A percentile compares a stretch with the other conserved stretches of the same genome.
Evolutionary conservation across 176 grass and related monocot species (phyloP).

Genomic region (Neostapfia colusana): DNA sequence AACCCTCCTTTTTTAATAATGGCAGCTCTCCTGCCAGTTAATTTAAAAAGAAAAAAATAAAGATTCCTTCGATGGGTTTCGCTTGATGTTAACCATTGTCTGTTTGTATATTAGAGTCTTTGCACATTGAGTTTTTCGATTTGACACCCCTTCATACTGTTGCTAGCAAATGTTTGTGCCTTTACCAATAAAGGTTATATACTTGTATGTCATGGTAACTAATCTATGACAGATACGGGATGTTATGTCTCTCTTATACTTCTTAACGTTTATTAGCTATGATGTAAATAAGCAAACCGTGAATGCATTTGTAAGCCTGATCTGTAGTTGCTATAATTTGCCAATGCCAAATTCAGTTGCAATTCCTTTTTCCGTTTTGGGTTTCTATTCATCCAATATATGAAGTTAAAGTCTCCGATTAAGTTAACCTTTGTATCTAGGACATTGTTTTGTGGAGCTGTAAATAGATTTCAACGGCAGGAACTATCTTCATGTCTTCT

Average conservation of each 20-base stretch:
- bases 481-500: conserved; percentile 16
- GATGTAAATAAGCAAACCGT: background rate
- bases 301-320: background rate
- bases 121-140: conserved; percentile 1
- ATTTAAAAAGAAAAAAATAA: background rate
- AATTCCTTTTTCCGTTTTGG: background rate
- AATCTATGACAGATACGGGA: conserved; percentile 10
- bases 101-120: background rate
- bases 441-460: background rate
- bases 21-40: too few relatives aligned
- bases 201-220: background rate
- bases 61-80: background rate
- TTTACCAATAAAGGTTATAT: conserved; percentile 7
- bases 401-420: conserved; percentile 1
- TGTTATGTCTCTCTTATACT: background rate
- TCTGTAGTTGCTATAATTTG: conserved; percentile 3
- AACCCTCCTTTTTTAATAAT: background rate
- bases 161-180: conserved; percentile 1
- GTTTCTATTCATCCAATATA: background rate
- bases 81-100: conserved; percentile 8
- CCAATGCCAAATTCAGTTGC: background rate
- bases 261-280: background rate
- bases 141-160: background rate
- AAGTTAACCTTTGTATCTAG: conserved; percentile 21
- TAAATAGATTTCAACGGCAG: conserved; percentile 4